These are phyloP conservation scores for Hypomontagnella monticulosa DNA, from an alignment of 495 filamentous ascomycete species.

Conservation along the genomic window DNA sequence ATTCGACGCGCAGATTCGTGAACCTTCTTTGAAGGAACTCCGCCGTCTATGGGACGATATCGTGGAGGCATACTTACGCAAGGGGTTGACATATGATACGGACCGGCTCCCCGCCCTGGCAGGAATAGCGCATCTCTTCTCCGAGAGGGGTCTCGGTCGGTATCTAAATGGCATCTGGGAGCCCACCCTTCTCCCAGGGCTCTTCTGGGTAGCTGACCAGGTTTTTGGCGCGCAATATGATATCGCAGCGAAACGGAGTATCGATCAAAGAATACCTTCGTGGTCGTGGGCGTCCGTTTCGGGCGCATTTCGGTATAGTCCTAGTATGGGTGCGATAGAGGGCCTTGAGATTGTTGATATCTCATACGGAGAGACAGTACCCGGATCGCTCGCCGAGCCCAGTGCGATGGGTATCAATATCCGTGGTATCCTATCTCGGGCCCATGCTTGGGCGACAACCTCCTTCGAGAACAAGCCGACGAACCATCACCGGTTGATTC, in stretches of 20 bases:
- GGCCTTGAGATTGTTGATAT: conserved; percentile 20
- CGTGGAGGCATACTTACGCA: conserved; percentile 16
- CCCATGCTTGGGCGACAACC: conserved; percentile 9
- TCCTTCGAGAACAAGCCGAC: neutral
- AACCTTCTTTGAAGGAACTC: neutral
- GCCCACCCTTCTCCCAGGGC: conserved; percentile 2
- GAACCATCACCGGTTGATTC: conserved; percentile 5
- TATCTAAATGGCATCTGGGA: conserved; percentile 28
- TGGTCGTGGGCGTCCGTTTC: conserved; percentile 33
- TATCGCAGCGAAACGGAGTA: conserved; percentile 18
- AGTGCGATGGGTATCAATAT: conserved; percentile 8
- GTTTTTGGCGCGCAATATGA: neutral
- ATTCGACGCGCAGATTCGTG: conserved; percentile 16
- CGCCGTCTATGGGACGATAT: conserved; percentile 18
- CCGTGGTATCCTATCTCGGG: conserved; percentile 3
- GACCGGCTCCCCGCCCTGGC: conserved; percentile 26
- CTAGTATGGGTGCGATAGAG: neutral
- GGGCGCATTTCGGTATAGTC: conserved; percentile 13
- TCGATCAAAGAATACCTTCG: conserved; percentile 18
- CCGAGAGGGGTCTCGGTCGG: conserved; percentile 11
- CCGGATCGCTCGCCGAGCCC: conserved; percentile 5
- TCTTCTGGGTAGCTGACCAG: conserved; percentile 12
- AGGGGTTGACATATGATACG: conserved; percentile 21
- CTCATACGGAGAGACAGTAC: neutral
- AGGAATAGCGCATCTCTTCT: conserved; percentile 27